Evolutionary conservation across 495 filamentous ascomycete species (phyloP).

Genomic region (Xylaria acuta): DNA sequence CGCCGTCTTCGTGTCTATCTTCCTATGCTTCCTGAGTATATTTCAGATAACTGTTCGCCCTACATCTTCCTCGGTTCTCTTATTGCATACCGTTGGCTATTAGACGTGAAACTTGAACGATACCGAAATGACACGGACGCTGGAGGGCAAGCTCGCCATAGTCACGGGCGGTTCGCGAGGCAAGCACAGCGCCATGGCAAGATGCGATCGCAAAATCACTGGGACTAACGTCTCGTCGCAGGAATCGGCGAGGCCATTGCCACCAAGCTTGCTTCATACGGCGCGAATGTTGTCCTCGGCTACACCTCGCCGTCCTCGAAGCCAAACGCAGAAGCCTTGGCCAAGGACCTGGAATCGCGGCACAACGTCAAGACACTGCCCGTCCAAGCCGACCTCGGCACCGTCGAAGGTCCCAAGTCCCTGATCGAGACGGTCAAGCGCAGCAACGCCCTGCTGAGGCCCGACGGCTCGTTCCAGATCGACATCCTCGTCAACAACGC

Average conservation of each 20-base stretch:
- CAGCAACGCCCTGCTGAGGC: constrained; percentile 38
- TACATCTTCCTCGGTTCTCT: background rate
- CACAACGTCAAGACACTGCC: constrained; percentile 47
- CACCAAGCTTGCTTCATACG: constrained; percentile 77
- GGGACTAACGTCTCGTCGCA: constrained; percentile 38
- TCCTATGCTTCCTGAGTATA: background rate
- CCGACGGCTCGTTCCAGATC: constrained; percentile 62
- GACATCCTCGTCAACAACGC: constrained; percentile 91
- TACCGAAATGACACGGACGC: constrained; percentile 42
- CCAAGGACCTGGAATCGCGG: constrained; percentile 46
- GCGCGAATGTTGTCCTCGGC: constrained; percentile 71
- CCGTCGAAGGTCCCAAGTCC: constrained; percentile 42
- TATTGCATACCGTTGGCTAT: background rate
- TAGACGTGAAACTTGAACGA: background rate
- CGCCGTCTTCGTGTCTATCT: background rate
- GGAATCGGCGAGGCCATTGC: constrained; percentile 89
- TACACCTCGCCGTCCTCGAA: constrained; percentile 64
- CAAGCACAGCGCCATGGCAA: constrained; percentile 38
- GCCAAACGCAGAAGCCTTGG: constrained; percentile 36
- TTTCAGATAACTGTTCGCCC: background rate
- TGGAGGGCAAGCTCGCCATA: constrained; percentile 75
- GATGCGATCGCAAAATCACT: background rate
- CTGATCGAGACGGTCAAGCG: constrained; percentile 43
- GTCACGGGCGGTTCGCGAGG: constrained; percentile 80
- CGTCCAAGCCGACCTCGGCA: constrained; percentile 55